These are phyloP conservation scores for Potentilla sterilis DNA, from an alignment of 306 rosid species.

Conservation along the genomic window DNA sequence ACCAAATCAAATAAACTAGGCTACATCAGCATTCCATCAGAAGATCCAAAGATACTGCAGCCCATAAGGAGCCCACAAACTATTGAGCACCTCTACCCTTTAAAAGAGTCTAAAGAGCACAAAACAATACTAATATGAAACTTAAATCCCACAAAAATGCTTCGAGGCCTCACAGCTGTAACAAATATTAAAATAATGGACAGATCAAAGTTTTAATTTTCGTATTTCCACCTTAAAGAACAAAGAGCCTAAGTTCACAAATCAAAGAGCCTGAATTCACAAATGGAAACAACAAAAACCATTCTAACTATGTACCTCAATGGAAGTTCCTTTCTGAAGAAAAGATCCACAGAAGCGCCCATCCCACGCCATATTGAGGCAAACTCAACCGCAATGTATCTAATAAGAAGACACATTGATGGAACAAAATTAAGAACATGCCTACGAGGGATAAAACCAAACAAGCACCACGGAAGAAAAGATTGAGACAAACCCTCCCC, in stretches of 20 bases:
- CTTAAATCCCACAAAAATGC: not conserved
- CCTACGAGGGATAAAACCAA: slow-evolving; percentile 16
- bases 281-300: slow-evolving; percentile 3
- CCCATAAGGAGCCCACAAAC: not conserved
- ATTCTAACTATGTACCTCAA: slow-evolving; percentile 52
- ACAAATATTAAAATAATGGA: not conserved
- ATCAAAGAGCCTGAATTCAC: slow-evolving; percentile 14
- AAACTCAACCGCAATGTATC: slow-evolving; percentile 92
- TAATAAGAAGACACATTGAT: slow-evolving; percentile 28
- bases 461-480: slow-evolving; percentile 15
- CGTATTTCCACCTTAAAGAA: slow-evolving; percentile 8
- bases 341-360: slow-evolving; percentile 76
- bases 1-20: no score
- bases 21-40: not conserved
- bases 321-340: slow-evolving; percentile 90
- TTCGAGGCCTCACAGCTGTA: not conserved
- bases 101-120: not conserved
- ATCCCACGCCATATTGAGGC: slow-evolving; percentile 97
- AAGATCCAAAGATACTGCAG: not conserved
- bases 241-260: slow-evolving; percentile 9
- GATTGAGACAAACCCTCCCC: slow-evolving; percentile 74
- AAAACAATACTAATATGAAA: not conserved
- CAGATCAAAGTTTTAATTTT: not conserved
- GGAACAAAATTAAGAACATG: slow-evolving; percentile 16
- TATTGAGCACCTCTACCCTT: not conserved